Evolutionary conservation across 1,284 basidiomycete genomes (phyloP), one percentile per base, ranked within the genome.

Genomic region (Irpex sp.): DNA sequence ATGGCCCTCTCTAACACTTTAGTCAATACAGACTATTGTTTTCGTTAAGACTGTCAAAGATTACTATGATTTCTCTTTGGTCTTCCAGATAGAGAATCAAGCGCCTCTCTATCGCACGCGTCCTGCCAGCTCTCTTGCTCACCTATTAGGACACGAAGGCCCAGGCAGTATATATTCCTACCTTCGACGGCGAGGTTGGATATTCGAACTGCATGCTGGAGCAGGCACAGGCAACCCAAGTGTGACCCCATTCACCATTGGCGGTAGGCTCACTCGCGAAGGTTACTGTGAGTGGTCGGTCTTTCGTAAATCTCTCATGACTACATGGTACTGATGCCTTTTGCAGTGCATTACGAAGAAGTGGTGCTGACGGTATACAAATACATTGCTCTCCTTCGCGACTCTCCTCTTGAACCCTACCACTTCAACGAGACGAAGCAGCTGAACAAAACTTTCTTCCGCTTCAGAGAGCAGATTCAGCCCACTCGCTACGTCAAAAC

Each of bases 121-220:
- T 78, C 88, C 88, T 0, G 79, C 78, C 5, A 75, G 78, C 59
- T 83, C 86, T 70, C 68, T 90, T n/a, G 78, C 81, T 5, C 87
- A 90, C 71, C 83, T 88, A 68, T 72, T 90, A 56, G 89, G 88
- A 0, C 88, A 91, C 71, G 88, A 91, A 72, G 88, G 88, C 3
- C 78, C 80, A 26, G 89, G 89, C 1, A 88, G 85, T 9, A 75
- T 89, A 57, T 78, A 85, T 56, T 83, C 84, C 0, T 84, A 83
- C 70, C 77, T 91, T 63, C 90, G 90, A 76, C 77, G 79, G 66
- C 78, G 82, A 65, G 87, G 88, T 7, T 89, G 87, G 87, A 81
- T 83, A 61, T 83, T 87, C 63, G 75, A 76, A 33, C 77, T 90
- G 53, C 78, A 78, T 53, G 82, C 85, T 4, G 83, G 83, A 6